Evolutionary conservation across 257 asterid genomes (phyloP).

Genomic region (Gentiana dahurica): DNA sequence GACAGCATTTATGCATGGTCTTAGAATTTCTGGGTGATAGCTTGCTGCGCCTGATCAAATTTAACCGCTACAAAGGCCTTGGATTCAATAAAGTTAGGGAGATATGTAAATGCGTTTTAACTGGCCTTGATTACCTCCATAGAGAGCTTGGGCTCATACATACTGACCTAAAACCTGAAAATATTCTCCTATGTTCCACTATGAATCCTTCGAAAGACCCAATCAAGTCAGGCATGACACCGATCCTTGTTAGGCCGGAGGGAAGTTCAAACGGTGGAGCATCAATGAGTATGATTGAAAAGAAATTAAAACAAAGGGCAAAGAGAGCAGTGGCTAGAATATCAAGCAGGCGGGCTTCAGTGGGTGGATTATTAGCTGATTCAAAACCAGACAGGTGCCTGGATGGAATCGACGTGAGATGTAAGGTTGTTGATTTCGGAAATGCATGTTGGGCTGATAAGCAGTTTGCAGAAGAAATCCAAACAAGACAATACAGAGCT

Average conservation of each 20-base stretch:
- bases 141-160: constrained; percentile 67
- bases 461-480: constrained; percentile 83
- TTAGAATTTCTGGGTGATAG: constrained; percentile 96
- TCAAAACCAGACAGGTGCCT: constrained; percentile 62
- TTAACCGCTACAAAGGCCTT: constrained; percentile 75
- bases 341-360: constrained; percentile 52
- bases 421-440: constrained; percentile 97
- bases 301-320: constrained; percentile 85
- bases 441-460: constrained; percentile 92
- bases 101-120: constrained; percentile 78
- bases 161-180: constrained; percentile 94
- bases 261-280: constrained; percentile 63
- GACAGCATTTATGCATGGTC: constrained; percentile 97
- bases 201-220: constrained; percentile 91
- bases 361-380: constrained; percentile 48
- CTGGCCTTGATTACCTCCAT: constrained; percentile 86
- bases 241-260: constrained; percentile 73
- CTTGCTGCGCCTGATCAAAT: constrained; percentile 64
- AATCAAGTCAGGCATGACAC: constrained; percentile 57
- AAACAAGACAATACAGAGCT: constrained; percentile 96
- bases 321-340: constrained; percentile 92
- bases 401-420: constrained; percentile 76
- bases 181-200: constrained; percentile 68
- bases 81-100: constrained; percentile 74
- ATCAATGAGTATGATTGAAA: constrained; percentile 52